Evolutionary conservation across 140 eudicot genomes (phyloP).

Genomic region (Stevia rebaudiana): DNA sequence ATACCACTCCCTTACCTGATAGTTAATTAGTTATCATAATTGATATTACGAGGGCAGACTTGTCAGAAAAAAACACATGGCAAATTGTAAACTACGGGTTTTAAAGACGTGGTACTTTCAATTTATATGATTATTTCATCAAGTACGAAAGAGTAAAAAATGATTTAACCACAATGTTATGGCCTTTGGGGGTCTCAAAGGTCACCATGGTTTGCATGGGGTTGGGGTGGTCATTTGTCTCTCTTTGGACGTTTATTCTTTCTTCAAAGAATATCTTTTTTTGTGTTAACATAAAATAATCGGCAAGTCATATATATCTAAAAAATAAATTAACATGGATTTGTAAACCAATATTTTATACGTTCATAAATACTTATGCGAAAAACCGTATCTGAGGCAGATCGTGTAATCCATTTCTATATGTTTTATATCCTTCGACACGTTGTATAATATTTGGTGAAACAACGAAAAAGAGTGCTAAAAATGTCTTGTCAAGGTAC

Average conservation of each 20-base stretch:
- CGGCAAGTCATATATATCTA: not conserved
- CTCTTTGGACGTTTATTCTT: conserved; percentile 9
- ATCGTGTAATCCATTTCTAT: not conserved
- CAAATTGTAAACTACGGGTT: not conserved
- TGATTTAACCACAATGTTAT: not conserved
- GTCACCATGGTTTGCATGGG: conserved; percentile 4
- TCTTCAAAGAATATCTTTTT: conserved; percentile 14
- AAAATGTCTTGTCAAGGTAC: not conserved
- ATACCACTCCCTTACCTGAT: too few relatives aligned
- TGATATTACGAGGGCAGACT: conserved; percentile 3
- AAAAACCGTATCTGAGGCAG: conserved; percentile 11
- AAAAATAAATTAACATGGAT: not conserved
- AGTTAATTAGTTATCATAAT: conserved; percentile 12
- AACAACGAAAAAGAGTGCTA: not conserved
- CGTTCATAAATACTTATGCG: conserved; percentile 1
- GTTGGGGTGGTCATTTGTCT: conserved; percentile 8
- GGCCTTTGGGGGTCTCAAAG: conserved; percentile 11
- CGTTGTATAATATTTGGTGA: not conserved
- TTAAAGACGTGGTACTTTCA: not conserved
- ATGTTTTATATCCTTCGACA: not conserved
- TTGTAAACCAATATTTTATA: not conserved
- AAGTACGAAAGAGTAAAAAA: not conserved
- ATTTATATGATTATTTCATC: not conserved
- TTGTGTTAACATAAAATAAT: not conserved
- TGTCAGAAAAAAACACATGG: conserved; percentile 5